Evolutionary conservation across 768 basidiomycete genomes (phyloP).

Genomic region (Tricholoma hemisulphureum): DNA sequence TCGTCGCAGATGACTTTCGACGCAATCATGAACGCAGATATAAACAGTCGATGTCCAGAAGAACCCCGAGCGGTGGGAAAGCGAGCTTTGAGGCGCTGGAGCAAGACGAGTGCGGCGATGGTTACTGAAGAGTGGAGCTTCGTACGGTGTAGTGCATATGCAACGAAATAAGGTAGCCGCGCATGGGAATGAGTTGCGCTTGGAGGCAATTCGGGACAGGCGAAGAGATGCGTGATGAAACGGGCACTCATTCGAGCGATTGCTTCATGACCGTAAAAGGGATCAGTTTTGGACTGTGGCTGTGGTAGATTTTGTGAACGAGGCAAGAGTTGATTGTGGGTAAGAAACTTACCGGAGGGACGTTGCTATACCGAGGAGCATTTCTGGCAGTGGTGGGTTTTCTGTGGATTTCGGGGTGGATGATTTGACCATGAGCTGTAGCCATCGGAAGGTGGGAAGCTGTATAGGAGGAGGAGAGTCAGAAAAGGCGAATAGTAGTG

Average conservation of each 20-base stretch:
- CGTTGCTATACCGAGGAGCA: constrained; percentile 20
- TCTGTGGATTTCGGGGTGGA: constrained; percentile 16
- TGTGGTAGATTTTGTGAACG: constrained; percentile 18
- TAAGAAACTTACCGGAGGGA: constrained; percentile 13
- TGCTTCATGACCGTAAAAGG: constrained; percentile 75
- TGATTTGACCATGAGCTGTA: constrained; percentile 3
- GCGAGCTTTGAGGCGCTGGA: constrained; percentile 85
- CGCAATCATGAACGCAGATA: constrained; percentile 91
- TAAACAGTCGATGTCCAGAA: constrained; percentile 86
- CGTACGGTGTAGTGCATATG: constrained; percentile 84
- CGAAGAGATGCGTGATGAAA: constrained; percentile 83
- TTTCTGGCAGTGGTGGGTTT: constrained; percentile 16
- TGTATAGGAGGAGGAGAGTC: constrained; percentile 7
- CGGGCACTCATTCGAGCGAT: constrained; percentile 67
- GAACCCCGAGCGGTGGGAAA: constrained; percentile 90
- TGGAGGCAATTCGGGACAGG: constrained; percentile 81
- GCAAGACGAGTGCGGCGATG: constrained; percentile 63
- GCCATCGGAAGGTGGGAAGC: constrained; percentile 13
- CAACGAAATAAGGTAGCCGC: constrained; percentile 74
- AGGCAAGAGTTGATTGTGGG: constrained; percentile 3
- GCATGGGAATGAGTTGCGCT: constrained; percentile 54
- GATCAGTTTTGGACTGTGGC: constrained; percentile 41
- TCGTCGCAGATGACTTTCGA: constrained; percentile 93
- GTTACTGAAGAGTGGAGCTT: constrained; percentile 69
- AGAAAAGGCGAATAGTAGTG: constrained; percentile 11